Evolutionary conservation across 176 grass and related monocot genomes (phyloP).

Genomic region (Guadua angustifolia): DNA sequence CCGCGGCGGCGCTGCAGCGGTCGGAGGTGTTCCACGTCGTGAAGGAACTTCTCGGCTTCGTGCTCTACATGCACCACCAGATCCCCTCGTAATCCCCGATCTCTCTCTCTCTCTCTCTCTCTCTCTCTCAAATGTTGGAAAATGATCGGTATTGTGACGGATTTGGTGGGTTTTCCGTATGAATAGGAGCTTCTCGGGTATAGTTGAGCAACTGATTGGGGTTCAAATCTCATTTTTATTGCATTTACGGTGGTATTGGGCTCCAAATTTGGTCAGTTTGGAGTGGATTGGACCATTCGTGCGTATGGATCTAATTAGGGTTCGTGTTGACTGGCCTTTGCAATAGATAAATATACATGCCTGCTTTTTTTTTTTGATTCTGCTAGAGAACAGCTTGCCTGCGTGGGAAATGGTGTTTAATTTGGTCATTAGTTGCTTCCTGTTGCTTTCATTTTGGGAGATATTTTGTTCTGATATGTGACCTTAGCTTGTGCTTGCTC

Average conservation of each 20-base stretch:
- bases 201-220: neutral
- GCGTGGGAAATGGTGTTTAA: neutral
- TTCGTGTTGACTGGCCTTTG: neutral
- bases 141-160: neutral
- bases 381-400: neutral
- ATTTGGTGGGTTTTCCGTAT: neutral
- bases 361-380: no score
- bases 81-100: slow-evolving; percentile 71
- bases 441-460: neutral
- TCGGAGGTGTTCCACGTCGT: slow-evolving; percentile 86
- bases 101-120: neutral
- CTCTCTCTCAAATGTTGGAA: neutral
- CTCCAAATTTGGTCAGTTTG: slow-evolving; percentile 2
- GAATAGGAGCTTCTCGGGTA: neutral
- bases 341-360: no score
- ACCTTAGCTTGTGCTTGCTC: neutral
- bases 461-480: neutral
- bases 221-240: neutral
- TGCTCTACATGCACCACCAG: slow-evolving; percentile 95
- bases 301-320: neutral
- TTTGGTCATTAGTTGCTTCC: neutral
- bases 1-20: slow-evolving; percentile 53
- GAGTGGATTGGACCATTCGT: neutral
- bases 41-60: slow-evolving; percentile 88
- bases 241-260: neutral